phyloP scores from a whole-genome alignment of 495 filamentous ascomycete genomes.

The Trichocladium uniseriatum region DNA sequence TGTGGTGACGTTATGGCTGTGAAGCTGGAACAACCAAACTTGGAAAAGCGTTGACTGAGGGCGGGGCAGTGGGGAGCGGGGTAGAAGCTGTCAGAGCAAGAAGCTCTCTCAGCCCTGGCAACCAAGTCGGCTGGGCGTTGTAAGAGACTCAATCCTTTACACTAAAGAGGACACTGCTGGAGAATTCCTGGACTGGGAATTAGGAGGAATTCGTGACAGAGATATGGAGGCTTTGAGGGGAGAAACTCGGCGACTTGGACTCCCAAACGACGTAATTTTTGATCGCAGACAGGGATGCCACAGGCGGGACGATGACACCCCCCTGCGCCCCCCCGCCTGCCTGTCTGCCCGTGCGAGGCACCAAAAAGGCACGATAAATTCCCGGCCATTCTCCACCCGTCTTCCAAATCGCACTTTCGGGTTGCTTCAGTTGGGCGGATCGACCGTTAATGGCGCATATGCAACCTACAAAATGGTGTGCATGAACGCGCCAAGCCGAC shows the following conservation, averaged over 20 bases:
- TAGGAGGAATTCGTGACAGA: no score
- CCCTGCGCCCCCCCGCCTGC: no score
- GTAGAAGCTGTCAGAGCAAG: not conserved
- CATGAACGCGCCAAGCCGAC: conserved; percentile 14
- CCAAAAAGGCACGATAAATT: conserved; percentile 21
- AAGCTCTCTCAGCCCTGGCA: no score
- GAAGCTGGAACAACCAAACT: conserved; percentile 2
- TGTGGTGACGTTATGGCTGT: conserved; percentile 7
- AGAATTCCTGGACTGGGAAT: no score
- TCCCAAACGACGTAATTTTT: conserved; percentile 26
- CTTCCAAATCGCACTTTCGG: no score
- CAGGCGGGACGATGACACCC: conserved; percentile 9
- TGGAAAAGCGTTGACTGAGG: conserved; percentile 9
- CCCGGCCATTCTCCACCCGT: conserved; percentile 10
- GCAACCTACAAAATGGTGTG: conserved; percentile 10
- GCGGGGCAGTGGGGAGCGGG: conserved; percentile 21
- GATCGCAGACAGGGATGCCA: conserved; percentile 16
- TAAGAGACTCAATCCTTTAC: no score
- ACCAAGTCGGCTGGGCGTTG: no score
- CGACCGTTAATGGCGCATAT: conserved; percentile 17
- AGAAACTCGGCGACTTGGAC: no score
- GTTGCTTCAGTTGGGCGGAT: not conserved
- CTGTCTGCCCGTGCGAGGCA: not conserved
- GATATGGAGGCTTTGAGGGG: no score
- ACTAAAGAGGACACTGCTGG: no score